Percentiles rank a stretch among this genome's conserved stretches.
phyloP scores from a whole-genome alignment of 331 rosid genomes.

The Saraca asoca region DNA sequence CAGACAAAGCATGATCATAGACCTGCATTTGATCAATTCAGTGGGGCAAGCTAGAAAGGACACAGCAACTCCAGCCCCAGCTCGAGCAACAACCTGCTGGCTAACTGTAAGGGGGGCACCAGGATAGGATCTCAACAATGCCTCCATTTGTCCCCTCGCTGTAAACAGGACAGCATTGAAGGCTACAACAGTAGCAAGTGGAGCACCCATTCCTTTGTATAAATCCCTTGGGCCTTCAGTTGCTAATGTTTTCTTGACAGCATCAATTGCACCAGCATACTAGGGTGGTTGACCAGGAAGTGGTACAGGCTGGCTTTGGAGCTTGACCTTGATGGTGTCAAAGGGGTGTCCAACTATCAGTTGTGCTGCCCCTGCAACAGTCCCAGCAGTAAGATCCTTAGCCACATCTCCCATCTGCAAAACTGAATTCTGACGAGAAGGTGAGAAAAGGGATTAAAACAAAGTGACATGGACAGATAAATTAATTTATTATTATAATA shows the following conservation, averaged over 20 bases:
- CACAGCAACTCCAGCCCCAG: constrained; percentile 99
- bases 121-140: constrained; percentile 54
- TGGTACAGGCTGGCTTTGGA: constrained; percentile 94
- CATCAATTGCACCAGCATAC: constrained; percentile 88
- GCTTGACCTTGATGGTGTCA: constrained; percentile 97
- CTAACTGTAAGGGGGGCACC: constrained; percentile 67
- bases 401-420: constrained; percentile 89
- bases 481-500: not conserved
- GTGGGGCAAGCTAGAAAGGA: constrained; percentile 97
- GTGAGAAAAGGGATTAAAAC: constrained; percentile 11
- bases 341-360: constrained; percentile 90
- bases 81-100: constrained; percentile 83
- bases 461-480: not conserved
- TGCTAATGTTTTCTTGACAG: constrained; percentile 88
- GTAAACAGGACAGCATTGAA: constrained; percentile 91
- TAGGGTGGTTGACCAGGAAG: constrained; percentile 84
- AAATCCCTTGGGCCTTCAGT: constrained; percentile 89
- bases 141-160: constrained; percentile 89
- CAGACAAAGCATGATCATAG: not conserved
- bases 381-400: constrained; percentile 91
- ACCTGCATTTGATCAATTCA: constrained; percentile 96
- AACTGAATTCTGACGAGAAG: constrained; percentile 24
- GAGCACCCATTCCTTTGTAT: constrained; percentile 99
- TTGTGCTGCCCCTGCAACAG: constrained; percentile 91
- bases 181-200: constrained; percentile 95